phyloP scores from a whole-genome alignment of 2,329 filamentous ascomycete genomes.

The Fonsecaea erecta region DNA sequence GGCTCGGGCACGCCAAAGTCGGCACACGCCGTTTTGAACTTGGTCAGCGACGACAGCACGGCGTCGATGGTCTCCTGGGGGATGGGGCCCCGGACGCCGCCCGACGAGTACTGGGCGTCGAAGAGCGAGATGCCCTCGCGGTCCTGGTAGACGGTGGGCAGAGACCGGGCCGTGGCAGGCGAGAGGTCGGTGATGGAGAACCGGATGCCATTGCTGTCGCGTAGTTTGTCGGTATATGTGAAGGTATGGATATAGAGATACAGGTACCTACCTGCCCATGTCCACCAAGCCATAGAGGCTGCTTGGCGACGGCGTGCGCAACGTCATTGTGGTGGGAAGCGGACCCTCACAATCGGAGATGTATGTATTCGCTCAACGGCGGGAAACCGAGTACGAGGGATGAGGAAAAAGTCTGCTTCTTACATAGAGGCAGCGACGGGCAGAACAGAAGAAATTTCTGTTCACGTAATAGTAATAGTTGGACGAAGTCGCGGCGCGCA shows the following conservation, averaged over 20 bases:
- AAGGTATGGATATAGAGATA: neutral
- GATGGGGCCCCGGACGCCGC: constrained; percentile 56
- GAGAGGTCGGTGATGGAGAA: constrained; percentile 87
- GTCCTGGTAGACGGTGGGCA: constrained; percentile 77
- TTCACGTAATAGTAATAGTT: too few species aligned
- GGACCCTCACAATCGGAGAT: neutral
- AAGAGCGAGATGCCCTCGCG: constrained; percentile 84
- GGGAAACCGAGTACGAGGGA: neutral
- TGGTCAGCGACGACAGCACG: constrained; percentile 69
- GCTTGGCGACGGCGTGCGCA: constrained; percentile 28
- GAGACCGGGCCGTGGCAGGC: constrained; percentile 70
- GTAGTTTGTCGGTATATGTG: neutral
- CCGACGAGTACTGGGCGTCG: constrained; percentile 65
- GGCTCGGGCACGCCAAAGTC: constrained; percentile 68
- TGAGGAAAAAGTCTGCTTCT: neutral
- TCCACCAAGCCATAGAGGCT: constrained; percentile 47
- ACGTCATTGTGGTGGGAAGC: constrained; percentile 16
- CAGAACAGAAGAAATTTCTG: constrained; percentile 11
- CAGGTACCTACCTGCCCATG: constrained; percentile 53
- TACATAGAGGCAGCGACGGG: too few species aligned
- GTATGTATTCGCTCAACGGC: too few species aligned
- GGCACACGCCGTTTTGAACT: constrained; percentile 72
- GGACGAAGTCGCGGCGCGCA: too few species aligned
- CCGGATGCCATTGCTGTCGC: constrained; percentile 81
- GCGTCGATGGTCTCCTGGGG: constrained; percentile 62